phyloP scores from a whole-genome alignment of 495 filamentous ascomycete genomes.

The Penicillium malachiteum region DNA sequence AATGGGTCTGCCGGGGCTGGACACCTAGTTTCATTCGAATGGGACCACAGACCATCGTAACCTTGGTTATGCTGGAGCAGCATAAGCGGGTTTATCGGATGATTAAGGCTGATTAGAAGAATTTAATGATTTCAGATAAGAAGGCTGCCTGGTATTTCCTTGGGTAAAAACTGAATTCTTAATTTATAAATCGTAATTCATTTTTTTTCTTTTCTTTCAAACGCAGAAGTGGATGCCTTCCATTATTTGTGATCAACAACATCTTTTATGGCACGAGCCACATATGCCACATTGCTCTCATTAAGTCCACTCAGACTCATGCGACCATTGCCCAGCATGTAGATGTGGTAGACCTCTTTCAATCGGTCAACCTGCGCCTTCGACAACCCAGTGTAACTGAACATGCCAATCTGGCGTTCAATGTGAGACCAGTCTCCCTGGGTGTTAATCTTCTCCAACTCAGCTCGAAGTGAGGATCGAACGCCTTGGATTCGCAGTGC shows the following conservation, averaged over 20 bases:
- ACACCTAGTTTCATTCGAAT: conserved; percentile 82
- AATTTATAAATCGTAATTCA: too few species aligned
- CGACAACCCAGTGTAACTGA: conserved; percentile 30
- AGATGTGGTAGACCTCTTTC: conserved; percentile 29
- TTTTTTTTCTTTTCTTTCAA: neutral
- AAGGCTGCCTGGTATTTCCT: too few species aligned
- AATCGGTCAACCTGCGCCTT: conserved; percentile 19
- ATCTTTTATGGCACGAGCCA: conserved; percentile 20
- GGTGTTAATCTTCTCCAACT: conserved; percentile 18
- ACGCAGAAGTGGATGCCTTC: neutral
- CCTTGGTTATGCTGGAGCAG: conserved; percentile 83
- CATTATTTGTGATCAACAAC: neutral
- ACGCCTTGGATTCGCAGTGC: conserved; percentile 24
- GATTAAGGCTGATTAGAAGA: neutral
- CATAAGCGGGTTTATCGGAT: conserved; percentile 54
- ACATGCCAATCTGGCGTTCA: conserved; percentile 37
- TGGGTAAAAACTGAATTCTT: too few species aligned
- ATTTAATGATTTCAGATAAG: too few species aligned
- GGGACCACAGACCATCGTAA: conserved; percentile 81
- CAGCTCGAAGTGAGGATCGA: conserved; percentile 17
- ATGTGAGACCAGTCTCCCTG: conserved; percentile 32
- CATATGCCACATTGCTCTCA: conserved; percentile 26
- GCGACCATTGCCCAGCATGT: conserved; percentile 23
- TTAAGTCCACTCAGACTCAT: conserved; percentile 36
- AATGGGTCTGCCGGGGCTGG: conserved; percentile 92